Base-by-base conservation (phyloP, 1,284 basidiomycete species). In the Anthracocystis setariae region DNA sequence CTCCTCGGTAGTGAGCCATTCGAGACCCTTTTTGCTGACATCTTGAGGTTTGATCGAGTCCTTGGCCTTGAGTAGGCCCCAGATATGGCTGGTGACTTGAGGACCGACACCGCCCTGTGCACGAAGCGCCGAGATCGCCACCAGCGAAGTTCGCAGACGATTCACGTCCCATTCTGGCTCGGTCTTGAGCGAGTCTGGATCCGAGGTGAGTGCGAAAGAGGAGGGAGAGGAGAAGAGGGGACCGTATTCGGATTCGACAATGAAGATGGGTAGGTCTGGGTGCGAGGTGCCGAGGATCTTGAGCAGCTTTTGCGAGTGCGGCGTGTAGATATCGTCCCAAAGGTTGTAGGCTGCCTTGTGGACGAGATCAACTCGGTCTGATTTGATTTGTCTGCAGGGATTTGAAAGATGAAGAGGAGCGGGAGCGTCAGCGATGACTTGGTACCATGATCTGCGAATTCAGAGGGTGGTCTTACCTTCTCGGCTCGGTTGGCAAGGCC, bases 281-380 rank as follows among this genome's bases (percentile, higher is more conserved):
- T 88, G 87, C 12, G 93, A 92, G 47, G 88, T 87, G 79, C 88
- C 89, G 67, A 98, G 88, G 85, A 96, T 97, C 84, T 88, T 85
- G 84, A 94, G 87, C 77, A 98, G 89, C 85, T 96, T 97, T 84
- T 88, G 88, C 79, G 89, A 89, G 85, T 94, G 90, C 72, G 94
- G 94, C 77, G 89, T 86, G 85, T 98, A 98, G 84, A 98, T 94
- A 64, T 90, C 89, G 82, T 91, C 88, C 93, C 94, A 98, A 3
- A 82, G 57, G 18, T 18, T 46, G 45, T 73, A 66, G 8, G 78
- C 81, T 1, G 80, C 77, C 43, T 69, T 64, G 45, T 76, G 60
- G 9, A 76, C 76, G 3, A 24, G 13, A 0, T 66, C 62, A 21
- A 74, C 44, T 7, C 60, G 60, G 8, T 62, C 67, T n/a, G 65